phyloP scores from a whole-genome alignment of 164 flowering plant species.

The Stephania japonica region DNA sequence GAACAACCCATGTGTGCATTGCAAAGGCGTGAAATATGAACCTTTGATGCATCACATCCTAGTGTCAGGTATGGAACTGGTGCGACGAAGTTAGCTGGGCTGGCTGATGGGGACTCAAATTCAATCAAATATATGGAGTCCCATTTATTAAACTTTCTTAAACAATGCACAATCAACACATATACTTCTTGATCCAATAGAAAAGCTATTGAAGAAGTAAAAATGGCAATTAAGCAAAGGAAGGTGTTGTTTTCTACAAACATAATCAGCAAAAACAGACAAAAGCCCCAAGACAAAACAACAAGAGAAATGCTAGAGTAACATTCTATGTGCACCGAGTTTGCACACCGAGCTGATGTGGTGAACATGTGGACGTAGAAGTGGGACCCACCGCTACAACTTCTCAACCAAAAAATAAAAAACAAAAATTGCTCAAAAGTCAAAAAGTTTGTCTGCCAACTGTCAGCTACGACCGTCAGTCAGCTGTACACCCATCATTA shows the following conservation, averaged over 20 bases:
- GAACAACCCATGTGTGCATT: slow-evolving; percentile 11
- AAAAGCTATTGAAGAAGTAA: too few relatives aligned
- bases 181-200: too few relatives aligned
- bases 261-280: neutral
- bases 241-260: neutral
- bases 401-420: too few relatives aligned
- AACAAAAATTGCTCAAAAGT: too few relatives aligned
- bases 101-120: slow-evolving; percentile 1
- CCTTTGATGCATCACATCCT: neutral
- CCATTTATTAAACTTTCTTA: neutral
- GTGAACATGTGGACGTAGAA: too few relatives aligned
- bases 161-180: neutral
- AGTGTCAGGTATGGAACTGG: neutral
- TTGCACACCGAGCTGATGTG: too few relatives aligned
- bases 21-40: neutral
- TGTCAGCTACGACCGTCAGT: too few relatives aligned
- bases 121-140: neutral
- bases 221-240: neutral
- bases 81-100: neutral
- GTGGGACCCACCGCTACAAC: too few relatives aligned
- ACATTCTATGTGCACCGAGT: too few relatives aligned
- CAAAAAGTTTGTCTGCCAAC: too few relatives aligned
- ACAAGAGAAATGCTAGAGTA: too few relatives aligned
- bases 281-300: neutral
- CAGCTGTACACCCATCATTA: too few relatives aligned